phyloP scores from a whole-genome alignment of 225 moss, liverwort and hornwort species.

The Sphagnum tenellum region DNA sequence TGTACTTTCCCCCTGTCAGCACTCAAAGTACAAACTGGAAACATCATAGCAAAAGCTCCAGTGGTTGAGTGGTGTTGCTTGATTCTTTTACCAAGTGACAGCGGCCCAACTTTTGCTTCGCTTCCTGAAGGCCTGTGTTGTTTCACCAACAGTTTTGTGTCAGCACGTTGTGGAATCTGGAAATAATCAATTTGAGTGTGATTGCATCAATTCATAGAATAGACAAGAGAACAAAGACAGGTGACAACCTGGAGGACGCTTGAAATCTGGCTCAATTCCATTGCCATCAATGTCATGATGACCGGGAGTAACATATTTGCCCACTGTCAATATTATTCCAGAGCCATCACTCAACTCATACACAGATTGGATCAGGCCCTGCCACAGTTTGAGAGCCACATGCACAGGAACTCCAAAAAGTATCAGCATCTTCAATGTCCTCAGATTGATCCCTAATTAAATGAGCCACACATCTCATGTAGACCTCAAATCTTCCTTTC shows the following conservation, averaged over 20 bases:
- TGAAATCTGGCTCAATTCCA: conserved; percentile 87
- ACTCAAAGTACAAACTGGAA: no score
- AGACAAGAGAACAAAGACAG: not conserved
- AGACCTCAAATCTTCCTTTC: no score
- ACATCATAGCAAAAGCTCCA: conserved; percentile 2
- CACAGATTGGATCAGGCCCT: conserved; percentile 91
- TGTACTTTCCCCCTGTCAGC: no score
- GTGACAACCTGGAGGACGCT: conserved; percentile 36
- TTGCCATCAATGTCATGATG: conserved; percentile 79
- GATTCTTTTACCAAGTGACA: conserved; percentile 29
- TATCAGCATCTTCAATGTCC: no score
- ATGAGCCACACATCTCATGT: no score
- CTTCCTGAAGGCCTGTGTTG: conserved; percentile 16
- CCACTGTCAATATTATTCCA: conserved; percentile 80
- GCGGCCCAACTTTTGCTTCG: conserved; percentile 21
- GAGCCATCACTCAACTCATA: conserved; percentile 91
- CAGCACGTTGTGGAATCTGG: no score
- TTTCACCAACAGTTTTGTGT: not conserved
- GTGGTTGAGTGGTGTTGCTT: conserved; percentile 3
- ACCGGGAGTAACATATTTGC: conserved; percentile 81
- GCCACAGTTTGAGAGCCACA: not conserved
- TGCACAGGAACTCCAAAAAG: no score
- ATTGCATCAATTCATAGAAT: not conserved
- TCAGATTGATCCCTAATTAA: no score
- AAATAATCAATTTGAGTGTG: no score